Percentiles rank a stretch among this genome's conserved stretches.
Evolutionary conservation across 139 green algal genomes (phyloP).

Genomic region (Astrephomene gubernaculifera): DNA sequence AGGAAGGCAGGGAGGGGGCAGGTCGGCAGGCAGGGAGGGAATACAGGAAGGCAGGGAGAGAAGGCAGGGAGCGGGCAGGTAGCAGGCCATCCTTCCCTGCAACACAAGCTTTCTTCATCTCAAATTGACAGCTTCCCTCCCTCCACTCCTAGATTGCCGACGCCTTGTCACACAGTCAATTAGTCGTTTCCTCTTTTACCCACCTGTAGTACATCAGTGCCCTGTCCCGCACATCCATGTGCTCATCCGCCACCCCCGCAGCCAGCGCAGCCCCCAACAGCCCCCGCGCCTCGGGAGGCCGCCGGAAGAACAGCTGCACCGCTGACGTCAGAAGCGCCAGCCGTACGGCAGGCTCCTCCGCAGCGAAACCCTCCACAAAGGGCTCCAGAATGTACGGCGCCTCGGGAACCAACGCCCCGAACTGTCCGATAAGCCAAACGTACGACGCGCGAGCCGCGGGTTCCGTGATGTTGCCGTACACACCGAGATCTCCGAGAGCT

Average conservation of each 20-base stretch:
- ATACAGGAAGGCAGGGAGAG: neutral
- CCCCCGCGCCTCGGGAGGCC: constrained; percentile 80
- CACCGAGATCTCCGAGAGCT: neutral
- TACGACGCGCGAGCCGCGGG: constrained; percentile 84
- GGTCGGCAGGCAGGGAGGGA: neutral
- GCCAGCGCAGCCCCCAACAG: constrained; percentile 73
- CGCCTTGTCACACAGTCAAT: no score
- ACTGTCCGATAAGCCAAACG: constrained; percentile 94
- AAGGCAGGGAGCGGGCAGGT: neutral
- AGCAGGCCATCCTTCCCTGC: neutral
- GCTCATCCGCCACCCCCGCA: constrained; percentile 69
- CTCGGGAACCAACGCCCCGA: constrained; percentile 81
- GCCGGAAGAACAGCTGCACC: constrained; percentile 93
- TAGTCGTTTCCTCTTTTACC: neutral
- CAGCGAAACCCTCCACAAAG: constrained; percentile 70
- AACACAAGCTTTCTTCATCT: neutral
- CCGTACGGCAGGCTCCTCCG: constrained; percentile 70
- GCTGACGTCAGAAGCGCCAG: constrained; percentile 86
- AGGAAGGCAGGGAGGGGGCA: neutral
- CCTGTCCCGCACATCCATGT: constrained; percentile 91
- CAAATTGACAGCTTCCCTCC: no score
- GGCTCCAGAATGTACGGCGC: constrained; percentile 94
- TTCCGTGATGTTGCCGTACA: constrained; percentile 63
- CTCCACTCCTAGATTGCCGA: no score
- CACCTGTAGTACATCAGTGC: constrained; percentile 93